phyloP scores from a whole-genome alignment of 2,329 filamentous ascomycete species.

The Pyrenophora tritici-repentis region DNA sequence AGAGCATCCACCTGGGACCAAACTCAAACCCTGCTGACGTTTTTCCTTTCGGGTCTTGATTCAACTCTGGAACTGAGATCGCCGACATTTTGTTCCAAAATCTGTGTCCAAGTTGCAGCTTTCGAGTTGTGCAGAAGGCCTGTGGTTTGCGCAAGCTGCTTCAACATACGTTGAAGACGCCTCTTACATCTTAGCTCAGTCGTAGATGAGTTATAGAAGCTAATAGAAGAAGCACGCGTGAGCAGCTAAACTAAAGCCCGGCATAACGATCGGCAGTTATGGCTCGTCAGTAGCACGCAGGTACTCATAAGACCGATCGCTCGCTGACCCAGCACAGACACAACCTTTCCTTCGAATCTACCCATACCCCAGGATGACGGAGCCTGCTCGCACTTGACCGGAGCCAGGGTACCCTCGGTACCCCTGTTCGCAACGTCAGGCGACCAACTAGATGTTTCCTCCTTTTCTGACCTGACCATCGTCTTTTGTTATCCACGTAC shows the following conservation, averaged over 20 bases:
- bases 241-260: conserved; percentile 2
- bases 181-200: too few species aligned
- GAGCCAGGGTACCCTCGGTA: conserved; percentile 35
- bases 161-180: neutral
- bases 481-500: conserved; percentile 52
- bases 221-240: conserved; percentile 2
- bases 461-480: conserved; percentile 46
- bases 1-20: too few species aligned
- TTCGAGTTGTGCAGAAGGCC: neutral
- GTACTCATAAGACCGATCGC: conserved; percentile 2
- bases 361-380: conserved; percentile 50
- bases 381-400: conserved; percentile 46
- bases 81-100: conserved; percentile 1
- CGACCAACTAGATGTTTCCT: conserved; percentile 35
- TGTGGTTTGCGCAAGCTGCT: neutral
- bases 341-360: conserved; percentile 41
- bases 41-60: neutral
- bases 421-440: conserved; percentile 42
- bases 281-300: conserved; percentile 25
- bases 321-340: conserved; percentile 24
- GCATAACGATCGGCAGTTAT: conserved; percentile 11
- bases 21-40: neutral
- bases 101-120: neutral
- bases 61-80: neutral
- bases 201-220: too few species aligned